Evolutionary conservation across 495 filamentous ascomycete species (phyloP).

Genomic region (Lasiosphaeria ovina): DNA sequence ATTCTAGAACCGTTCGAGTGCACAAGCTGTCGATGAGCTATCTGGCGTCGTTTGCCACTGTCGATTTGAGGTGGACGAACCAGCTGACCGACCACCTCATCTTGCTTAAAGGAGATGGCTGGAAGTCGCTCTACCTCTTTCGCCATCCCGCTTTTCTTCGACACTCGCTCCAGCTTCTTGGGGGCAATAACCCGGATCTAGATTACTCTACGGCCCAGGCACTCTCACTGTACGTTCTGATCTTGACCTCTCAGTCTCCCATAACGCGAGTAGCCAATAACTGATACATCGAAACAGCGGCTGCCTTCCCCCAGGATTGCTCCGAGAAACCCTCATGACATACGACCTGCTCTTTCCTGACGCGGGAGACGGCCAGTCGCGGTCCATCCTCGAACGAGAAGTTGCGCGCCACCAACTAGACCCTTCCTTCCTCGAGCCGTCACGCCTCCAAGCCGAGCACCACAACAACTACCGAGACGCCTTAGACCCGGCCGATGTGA

Average conservation of each 20-base stretch:
- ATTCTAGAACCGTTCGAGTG: neutral
- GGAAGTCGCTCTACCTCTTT: conserved; percentile 15
- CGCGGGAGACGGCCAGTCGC: neutral
- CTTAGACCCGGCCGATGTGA: conserved; percentile 6
- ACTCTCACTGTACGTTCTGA: conserved; percentile 7
- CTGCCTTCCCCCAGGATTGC: conserved; percentile 11
- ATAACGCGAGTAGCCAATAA: neutral
- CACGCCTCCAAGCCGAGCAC: conserved; percentile 2
- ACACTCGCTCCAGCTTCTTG: conserved; percentile 5
- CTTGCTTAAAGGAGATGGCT: neutral
- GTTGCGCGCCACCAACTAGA: conserved; percentile 6
- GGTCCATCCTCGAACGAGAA: conserved; percentile 7
- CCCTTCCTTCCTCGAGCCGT: conserved; percentile 2
- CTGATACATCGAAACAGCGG: conserved; percentile 1
- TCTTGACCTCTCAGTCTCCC: no score
- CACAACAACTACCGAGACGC: conserved; percentile 7
- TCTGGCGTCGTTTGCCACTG: conserved; percentile 2
- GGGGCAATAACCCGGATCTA: neutral
- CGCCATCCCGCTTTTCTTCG: conserved; percentile 11
- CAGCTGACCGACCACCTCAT: conserved; percentile 14
- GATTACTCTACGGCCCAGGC: conserved; percentile 1
- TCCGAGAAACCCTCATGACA: conserved; percentile 13
- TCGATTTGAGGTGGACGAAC: conserved; percentile 10
- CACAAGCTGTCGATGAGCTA: conserved; percentile 10
- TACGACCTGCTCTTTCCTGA: conserved; percentile 10